Base-by-base conservation (phyloP, 371 early-diverging fungal genomes). In the Mucor irregularis region DNA sequence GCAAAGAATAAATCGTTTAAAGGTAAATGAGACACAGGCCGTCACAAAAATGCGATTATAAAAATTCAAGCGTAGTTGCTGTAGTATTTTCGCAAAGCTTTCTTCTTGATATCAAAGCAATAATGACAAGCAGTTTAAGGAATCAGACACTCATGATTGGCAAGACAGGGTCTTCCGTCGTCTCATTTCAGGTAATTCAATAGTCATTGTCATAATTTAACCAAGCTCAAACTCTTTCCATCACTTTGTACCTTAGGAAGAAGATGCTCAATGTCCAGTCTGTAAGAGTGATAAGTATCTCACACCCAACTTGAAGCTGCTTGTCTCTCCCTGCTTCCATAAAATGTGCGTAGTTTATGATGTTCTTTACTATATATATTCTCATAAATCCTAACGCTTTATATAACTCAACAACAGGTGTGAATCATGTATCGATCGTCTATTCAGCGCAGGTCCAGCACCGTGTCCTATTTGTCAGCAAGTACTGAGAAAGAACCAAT, bases 311-410 rank as follows among this genome's bases (percentile, higher is more conserved):
- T 87, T 99, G 77, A 90, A 89, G 64, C 82, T 99, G 21, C 85
- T 95, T 31, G 96, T 97, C 17, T 91, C 94, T 40, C 96, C 97
- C 16, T 99, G 99, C 72, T 97, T 94, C 67, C 99, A 99, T 79
- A 96, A 92, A 74, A 91, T 98, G 93, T 94, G 84, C 55, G 30
- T 39, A 10, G 21, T 39, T 19, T 5, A 6, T 21, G 10, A n/a
- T n/a, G n/a, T n/a, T 39, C 8, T 21, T 39, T 39, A 11, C 21
- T 6, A 34, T 34, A 14, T 34, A 10, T 34, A 22, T 9, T 24
- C 24, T 10, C 22, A 16, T 47, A 31, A 6, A 19, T 5, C 16
- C 5, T 17, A 17, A 3, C 24, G 2, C 4, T 28, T 30, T 29
- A 13, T n/a, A 30, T 16, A 10, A 17, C 8, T n/a, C 6, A 28